Evolutionary conservation across 768 basidiomycete genomes (phyloP).

Genomic region (Calocybe gangraenosa): DNA sequence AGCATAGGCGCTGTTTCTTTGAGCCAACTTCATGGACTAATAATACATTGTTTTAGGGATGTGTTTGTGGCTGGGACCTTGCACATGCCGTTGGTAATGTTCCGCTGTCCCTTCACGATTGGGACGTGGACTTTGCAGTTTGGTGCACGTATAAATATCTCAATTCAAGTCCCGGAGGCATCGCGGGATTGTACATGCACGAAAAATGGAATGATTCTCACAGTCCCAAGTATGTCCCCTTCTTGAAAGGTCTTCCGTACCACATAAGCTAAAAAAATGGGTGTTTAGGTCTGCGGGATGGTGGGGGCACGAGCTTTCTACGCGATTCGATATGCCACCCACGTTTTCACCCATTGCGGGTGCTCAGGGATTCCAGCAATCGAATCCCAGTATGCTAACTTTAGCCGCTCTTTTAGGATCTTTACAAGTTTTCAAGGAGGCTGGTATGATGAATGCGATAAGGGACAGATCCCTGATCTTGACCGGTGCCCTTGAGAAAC

Average conservation of each 20-base stretch:
- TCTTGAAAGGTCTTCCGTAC: constrained; percentile 10
- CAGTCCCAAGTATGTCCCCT: constrained; percentile 53
- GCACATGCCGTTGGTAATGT: constrained; percentile 97
- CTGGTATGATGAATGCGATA: constrained; percentile 67
- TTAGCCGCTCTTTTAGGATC: constrained; percentile 81
- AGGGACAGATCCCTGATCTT: constrained; percentile 66
- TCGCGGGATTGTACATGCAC: constrained; percentile 90
- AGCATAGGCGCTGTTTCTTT: constrained; percentile 8
- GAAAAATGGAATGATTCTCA: constrained; percentile 68
- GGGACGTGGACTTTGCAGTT: constrained; percentile 95
- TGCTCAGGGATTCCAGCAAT: constrained; percentile 94
- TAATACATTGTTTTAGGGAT: constrained; percentile 63
- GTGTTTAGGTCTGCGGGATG: constrained; percentile 79
- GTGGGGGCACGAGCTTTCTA: constrained; percentile 92
- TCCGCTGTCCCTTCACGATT: constrained; percentile 82
- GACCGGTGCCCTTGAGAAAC: constrained; percentile 65
- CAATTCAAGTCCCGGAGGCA: constrained; percentile 95
- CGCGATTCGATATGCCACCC: constrained; percentile 89
- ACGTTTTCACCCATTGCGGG: constrained; percentile 81
- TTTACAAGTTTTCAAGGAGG: constrained; percentile 74
- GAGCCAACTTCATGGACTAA: constrained; percentile 7
- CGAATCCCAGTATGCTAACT: constrained; percentile 84
- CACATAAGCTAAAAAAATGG: constrained; percentile 9
- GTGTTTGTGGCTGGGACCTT: constrained; percentile 93
- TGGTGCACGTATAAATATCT: constrained; percentile 99